phyloP scores from a whole-genome alignment of 768 basidiomycete species.

The Trametes meyenii region DNA sequence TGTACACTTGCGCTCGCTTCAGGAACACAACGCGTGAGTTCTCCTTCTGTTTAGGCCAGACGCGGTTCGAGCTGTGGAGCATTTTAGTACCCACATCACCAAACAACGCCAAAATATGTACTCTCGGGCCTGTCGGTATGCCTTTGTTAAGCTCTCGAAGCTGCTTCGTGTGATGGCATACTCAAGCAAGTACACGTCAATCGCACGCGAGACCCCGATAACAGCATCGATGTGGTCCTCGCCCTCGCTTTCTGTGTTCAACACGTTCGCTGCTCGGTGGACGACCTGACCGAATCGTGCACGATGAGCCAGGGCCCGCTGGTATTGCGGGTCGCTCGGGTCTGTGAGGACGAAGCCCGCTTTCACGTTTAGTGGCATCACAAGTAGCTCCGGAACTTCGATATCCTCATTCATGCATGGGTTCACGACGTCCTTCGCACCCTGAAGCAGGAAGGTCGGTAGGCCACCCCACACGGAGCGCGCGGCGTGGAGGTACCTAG shows the following conservation, averaged over 20 bases:
- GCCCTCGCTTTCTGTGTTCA: slow-evolving; percentile 61
- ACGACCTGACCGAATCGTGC: slow-evolving; percentile 67
- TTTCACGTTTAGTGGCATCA: slow-evolving; percentile 63
- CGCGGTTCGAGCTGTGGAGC: slow-evolving; percentile 56
- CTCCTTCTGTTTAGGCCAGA: slow-evolving; percentile 72
- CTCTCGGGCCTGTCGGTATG: slow-evolving; percentile 65
- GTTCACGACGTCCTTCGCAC: slow-evolving; percentile 57
- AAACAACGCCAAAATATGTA: slow-evolving; percentile 36
- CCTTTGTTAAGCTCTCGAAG: slow-evolving; percentile 68
- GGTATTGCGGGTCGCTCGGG: slow-evolving; percentile 73
- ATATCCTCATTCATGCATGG: slow-evolving; percentile 60
- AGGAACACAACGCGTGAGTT: slow-evolving; percentile 75
- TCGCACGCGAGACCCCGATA: slow-evolving; percentile 66
- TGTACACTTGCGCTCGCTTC: slow-evolving; percentile 80
- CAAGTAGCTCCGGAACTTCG: slow-evolving; percentile 73
- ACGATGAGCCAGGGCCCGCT: slow-evolving; percentile 59
- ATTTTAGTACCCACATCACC: background rate
- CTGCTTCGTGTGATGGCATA: slow-evolving; percentile 65
- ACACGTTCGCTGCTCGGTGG: slow-evolving; percentile 63
- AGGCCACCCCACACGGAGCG: slow-evolving; percentile 80
- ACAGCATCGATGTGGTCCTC: slow-evolving; percentile 91
- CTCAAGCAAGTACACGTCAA: slow-evolving; percentile 74
- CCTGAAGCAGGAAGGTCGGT: slow-evolving; percentile 65
- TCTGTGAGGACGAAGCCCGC: slow-evolving; percentile 79
- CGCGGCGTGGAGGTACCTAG: slow-evolving; percentile 67